These are phyloP conservation scores for Crithidia expoeki DNA, from an alignment of 208 protist genomes.

Conservation along the genomic window DNA sequence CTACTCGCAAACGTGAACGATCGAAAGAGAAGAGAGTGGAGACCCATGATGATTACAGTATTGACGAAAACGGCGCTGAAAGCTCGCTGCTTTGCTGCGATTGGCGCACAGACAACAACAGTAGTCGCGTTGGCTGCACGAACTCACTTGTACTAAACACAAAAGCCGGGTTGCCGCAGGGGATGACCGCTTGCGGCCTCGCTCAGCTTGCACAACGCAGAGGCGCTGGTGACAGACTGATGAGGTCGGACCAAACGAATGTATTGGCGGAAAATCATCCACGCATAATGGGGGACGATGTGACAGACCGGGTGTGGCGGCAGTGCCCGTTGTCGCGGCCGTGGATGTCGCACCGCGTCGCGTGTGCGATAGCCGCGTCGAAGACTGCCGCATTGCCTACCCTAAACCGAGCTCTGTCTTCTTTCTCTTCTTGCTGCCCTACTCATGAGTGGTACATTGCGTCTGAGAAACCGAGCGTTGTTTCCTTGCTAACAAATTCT, in stretches of 20 bases:
- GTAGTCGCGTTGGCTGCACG: background rate
- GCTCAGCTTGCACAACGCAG: background rate
- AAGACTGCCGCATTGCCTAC: too few species aligned
- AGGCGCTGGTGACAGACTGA: background rate
- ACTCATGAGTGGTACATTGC: too few species aligned
- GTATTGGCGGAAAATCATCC: background rate
- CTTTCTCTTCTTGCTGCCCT: too few species aligned
- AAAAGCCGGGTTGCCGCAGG: slow-evolving; percentile 72
- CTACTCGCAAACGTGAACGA: slow-evolving; percentile 3
- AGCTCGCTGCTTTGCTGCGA: background rate
- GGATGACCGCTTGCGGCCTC: slow-evolving; percentile 35
- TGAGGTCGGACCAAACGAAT: too few species aligned
- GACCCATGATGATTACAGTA: background rate
- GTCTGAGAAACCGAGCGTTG: background rate
- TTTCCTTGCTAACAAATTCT: background rate
- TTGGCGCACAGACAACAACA: slow-evolving; percentile 8
- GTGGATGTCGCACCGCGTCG: slow-evolving; percentile 51
- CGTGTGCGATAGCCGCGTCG: background rate
- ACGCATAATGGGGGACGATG: background rate
- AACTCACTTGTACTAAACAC: slow-evolving; percentile 59
- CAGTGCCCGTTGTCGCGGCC: slow-evolving; percentile 58
- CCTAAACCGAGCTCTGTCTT: too few species aligned
- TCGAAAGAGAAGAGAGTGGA: background rate
- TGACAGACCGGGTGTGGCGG: slow-evolving; percentile 8
- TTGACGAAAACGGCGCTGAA: background rate